Conservation (phyloP, 1,284 basidiomycete genomes). For the Mycena citricolor region DNA sequence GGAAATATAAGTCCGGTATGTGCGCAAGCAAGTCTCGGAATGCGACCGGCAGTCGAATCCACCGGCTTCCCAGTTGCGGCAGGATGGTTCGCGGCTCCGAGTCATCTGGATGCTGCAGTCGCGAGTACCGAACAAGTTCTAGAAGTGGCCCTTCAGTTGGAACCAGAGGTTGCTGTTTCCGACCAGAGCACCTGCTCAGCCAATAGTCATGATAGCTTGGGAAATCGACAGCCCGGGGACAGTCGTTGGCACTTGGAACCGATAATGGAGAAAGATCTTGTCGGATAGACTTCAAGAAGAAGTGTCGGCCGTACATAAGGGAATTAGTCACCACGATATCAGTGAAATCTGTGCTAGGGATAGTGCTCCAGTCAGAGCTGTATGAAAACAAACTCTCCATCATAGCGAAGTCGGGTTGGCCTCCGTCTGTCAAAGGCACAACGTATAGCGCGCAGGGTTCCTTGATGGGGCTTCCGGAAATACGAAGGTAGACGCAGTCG, state of each 20-base stretch:
- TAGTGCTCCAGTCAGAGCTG: constrained; percentile 50
- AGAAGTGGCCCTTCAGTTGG: constrained; percentile 58
- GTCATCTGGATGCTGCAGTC: too few species aligned
- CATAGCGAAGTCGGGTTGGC: constrained; percentile 53
- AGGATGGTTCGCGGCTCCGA: too few species aligned
- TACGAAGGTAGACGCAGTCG: constrained; percentile 60
- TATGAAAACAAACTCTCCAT: constrained; percentile 48
- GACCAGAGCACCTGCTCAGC: constrained; percentile 48
- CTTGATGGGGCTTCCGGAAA: constrained; percentile 55
- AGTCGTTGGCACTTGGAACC: constrained; percentile 45
- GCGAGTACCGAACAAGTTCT: constrained; percentile 46
- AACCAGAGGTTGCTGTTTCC: constrained; percentile 39
- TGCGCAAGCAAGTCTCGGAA: too few species aligned
- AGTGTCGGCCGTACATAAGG: constrained; percentile 54
- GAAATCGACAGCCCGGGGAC: constrained; percentile 42
- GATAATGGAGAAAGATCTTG: constrained; percentile 66
- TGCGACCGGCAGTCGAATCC: too few species aligned
- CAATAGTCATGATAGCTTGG: constrained; percentile 64
- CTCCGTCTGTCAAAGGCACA: constrained; percentile 52
- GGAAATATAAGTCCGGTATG: constrained; percentile 69
- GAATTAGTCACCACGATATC: constrained; percentile 52
- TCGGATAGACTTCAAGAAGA: constrained; percentile 56
- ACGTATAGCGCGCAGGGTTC: constrained; percentile 57
- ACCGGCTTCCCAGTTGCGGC: too few species aligned
- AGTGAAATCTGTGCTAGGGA: constrained; percentile 48